Conservation (phyloP, 768 basidiomycete genomes). For the Boletus edulis region DNA sequence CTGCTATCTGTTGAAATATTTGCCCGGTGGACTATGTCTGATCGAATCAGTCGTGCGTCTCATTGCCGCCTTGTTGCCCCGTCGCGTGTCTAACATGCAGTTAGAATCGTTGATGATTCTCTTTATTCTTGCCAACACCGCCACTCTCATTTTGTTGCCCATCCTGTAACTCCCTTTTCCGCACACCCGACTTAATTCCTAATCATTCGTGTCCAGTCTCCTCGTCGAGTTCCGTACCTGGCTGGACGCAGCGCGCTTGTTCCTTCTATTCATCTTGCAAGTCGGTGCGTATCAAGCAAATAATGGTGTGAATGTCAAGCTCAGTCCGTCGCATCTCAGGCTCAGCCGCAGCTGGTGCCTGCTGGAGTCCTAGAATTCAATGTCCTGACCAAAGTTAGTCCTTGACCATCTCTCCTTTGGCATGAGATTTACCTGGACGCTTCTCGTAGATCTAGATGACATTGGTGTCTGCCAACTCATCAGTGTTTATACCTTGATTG, state of each 20-base stretch:
- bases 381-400: constrained; percentile 44
- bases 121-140: constrained; percentile 40
- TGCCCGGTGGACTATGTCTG: constrained; percentile 45
- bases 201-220: constrained; percentile 32
- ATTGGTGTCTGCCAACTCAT: constrained; percentile 47
- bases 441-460: constrained; percentile 36
- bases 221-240: constrained; percentile 48
- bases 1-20: constrained; percentile 47
- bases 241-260: constrained; percentile 52
- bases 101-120: constrained; percentile 39
- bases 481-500: constrained; percentile 46
- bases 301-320: neutral
- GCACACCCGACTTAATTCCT: neutral
- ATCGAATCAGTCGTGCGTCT: constrained; percentile 43
- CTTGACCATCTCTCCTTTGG: neutral
- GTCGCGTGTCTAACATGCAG: neutral
- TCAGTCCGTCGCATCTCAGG: constrained; percentile 28
- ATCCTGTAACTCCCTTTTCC: constrained; percentile 37
- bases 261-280: constrained; percentile 45
- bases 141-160: constrained; percentile 41
- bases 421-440: neutral
- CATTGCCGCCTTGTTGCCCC: neutral
- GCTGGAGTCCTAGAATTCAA: constrained; percentile 40
- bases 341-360: constrained; percentile 40
- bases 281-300: constrained; percentile 36